Conservation (phyloP, 768 basidiomycete species). For the Coprinopsis sp. region DNA sequence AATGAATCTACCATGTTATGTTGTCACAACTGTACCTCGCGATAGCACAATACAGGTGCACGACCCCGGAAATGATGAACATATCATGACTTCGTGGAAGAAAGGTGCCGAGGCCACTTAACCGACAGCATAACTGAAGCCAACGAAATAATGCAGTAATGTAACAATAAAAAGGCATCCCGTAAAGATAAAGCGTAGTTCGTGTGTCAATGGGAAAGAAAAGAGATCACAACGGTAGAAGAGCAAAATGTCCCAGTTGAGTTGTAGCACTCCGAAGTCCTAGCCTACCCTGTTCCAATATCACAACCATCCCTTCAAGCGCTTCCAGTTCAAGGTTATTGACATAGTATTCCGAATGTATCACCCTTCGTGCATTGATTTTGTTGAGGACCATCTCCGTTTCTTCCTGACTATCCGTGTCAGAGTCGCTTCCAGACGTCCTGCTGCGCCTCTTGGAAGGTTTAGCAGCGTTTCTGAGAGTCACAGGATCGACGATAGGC, state of each 20-base stretch:
- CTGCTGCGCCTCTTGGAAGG: conserved; percentile 13
- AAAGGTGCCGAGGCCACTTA: too few species aligned
- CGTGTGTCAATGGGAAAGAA: background rate
- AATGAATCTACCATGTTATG: too few species aligned
- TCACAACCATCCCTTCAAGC: conserved; percentile 54
- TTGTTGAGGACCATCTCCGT: conserved; percentile 57
- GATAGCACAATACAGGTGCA: too few species aligned
- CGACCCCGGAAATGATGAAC: too few species aligned
- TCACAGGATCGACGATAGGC: conserved; percentile 42
- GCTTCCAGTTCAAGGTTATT: conserved; percentile 67
- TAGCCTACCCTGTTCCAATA: conserved; percentile 49
- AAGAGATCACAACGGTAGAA: background rate
- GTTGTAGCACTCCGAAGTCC: conserved; percentile 37
- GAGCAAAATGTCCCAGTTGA: background rate
- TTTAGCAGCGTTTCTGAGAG: conserved; percentile 33
- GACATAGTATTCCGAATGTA: conserved; percentile 63
- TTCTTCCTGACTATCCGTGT: conserved; percentile 34
- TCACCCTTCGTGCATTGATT: conserved; percentile 64
- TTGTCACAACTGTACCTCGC: too few species aligned
- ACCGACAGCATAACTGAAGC: too few species aligned
- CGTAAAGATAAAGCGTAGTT: background rate
- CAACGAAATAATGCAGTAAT: too few species aligned
- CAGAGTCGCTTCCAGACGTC: conserved; percentile 22
- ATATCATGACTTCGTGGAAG: too few species aligned
- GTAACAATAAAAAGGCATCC: too few species aligned